phyloP scores from a whole-genome alignment of 1,139 yeast species.

The Casaregolazyma lundiana region DNA sequence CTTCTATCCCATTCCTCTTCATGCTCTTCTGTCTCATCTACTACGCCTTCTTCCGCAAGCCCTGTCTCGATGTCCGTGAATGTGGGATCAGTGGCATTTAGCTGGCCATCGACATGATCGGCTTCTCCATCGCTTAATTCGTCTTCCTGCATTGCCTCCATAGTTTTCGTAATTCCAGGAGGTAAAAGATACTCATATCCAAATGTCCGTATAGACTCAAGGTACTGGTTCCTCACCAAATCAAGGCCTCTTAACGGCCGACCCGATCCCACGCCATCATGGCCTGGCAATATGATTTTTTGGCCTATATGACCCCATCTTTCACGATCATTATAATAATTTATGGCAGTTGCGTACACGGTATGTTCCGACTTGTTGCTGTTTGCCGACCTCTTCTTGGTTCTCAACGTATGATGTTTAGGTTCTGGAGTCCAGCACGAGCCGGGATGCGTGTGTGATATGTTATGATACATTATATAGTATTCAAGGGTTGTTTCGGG shows the following conservation, averaged over 20 bases:
- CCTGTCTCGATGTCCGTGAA: neutral
- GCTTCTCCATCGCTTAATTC: slow-evolving; percentile 18
- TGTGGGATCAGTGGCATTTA: slow-evolving; percentile 7
- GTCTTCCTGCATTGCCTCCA: slow-evolving; percentile 22
- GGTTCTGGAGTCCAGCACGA: slow-evolving; percentile 3
- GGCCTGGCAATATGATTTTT: neutral
- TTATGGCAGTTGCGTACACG: neutral
- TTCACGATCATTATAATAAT: slow-evolving; percentile 1
- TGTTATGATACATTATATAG: slow-evolving; percentile 1
- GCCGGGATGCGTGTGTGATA: neutral
- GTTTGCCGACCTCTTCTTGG: neutral
- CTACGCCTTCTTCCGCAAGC: slow-evolving; percentile 18
- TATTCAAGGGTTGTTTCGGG: neutral
- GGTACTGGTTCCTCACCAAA: slow-evolving; percentile 13
- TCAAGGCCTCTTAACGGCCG: slow-evolving; percentile 1
- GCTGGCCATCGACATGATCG: slow-evolving; percentile 8
- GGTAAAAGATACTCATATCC: slow-evolving; percentile 24
- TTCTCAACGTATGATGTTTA: slow-evolving; percentile 3
- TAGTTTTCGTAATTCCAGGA: slow-evolving; percentile 23
- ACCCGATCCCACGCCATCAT: neutral
- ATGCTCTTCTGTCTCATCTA: slow-evolving; percentile 20
- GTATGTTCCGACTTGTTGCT: no score
- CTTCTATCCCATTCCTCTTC: slow-evolving; percentile 18
- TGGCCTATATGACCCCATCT: neutral
- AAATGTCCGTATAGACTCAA: slow-evolving; percentile 24